A percentile compares a stretch with the other conserved stretches of the same genome.
phyloP scores from a whole-genome alignment of 2,329 filamentous ascomycete genomes.

The Fonsecaea pugnacius region DNA sequence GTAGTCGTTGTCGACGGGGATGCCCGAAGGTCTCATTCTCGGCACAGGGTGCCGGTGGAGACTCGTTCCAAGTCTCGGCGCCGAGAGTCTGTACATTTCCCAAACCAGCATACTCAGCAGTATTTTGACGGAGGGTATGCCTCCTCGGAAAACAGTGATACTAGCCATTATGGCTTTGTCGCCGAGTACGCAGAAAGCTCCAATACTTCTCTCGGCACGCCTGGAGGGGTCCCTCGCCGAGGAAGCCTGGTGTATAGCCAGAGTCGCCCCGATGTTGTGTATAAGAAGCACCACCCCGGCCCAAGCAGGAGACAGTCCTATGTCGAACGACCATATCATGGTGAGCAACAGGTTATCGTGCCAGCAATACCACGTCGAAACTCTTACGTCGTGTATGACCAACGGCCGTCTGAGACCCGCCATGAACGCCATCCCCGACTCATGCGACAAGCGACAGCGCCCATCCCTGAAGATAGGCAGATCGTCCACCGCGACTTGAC shows the following conservation, averaged over 20 bases:
- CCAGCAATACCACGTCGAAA: conserved; percentile 18
- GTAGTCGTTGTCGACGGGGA: conserved; percentile 22
- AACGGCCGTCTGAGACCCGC: conserved; percentile 19
- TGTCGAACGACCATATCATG: conserved; percentile 24
- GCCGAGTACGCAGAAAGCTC: conserved; percentile 30
- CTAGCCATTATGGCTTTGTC: conserved; percentile 29
- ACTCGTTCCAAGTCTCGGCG: conserved; percentile 29
- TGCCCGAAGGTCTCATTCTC: conserved; percentile 28
- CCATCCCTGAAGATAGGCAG: conserved; percentile 28
- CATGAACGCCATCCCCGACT: conserved; percentile 26
- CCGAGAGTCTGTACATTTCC: conserved; percentile 27
- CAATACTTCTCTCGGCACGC: conserved; percentile 27
- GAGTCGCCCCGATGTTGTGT: conserved; percentile 22
- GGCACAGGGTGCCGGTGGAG: conserved; percentile 18
- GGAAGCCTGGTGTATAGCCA: conserved; percentile 26
- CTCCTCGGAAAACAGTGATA: conserved; percentile 31
- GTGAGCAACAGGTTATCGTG: conserved; percentile 19
- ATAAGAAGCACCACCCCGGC: conserved; percentile 30
- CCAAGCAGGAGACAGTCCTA: conserved; percentile 27
- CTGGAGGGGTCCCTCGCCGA: conserved; percentile 29
- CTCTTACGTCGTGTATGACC: conserved; percentile 19
- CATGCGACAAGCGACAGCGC: conserved; percentile 20
- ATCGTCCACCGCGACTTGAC: conserved; percentile 21
- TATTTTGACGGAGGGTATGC: conserved; percentile 26
- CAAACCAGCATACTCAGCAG: conserved; percentile 26